Evolutionary conservation across 1,284 basidiomycete species (phyloP).

Genomic region (Ustilago tritici): DNA sequence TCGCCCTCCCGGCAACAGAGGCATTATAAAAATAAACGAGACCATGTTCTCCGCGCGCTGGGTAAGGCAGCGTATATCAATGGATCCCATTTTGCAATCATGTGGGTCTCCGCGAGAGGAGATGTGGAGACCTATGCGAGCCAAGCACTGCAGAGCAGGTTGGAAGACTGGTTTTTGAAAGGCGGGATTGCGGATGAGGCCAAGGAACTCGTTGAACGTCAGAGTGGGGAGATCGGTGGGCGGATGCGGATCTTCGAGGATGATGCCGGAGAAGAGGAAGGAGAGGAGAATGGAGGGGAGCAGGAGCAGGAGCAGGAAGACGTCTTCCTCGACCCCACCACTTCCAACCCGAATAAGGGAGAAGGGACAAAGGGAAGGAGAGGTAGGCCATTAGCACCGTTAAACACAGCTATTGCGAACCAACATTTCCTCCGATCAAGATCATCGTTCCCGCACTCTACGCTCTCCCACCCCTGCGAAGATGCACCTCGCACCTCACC

Average conservation of each 20-base stretch:
- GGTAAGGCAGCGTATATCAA: slow-evolving; percentile 72
- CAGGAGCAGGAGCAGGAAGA: slow-evolving; percentile 11
- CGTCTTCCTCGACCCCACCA: slow-evolving; percentile 1
- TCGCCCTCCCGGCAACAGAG: slow-evolving; percentile 73
- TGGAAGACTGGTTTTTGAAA: slow-evolving; percentile 64
- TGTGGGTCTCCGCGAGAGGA: slow-evolving; percentile 73
- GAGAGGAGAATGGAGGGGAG: background rate
- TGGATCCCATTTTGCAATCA: slow-evolving; percentile 73
- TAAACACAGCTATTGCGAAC: slow-evolving; percentile 53
- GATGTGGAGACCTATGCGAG: slow-evolving; percentile 74
- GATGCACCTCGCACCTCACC: slow-evolving; percentile 24
- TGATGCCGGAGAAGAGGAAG: background rate
- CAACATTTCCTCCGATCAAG: slow-evolving; percentile 33
- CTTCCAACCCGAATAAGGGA: background rate
- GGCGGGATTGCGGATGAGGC: slow-evolving; percentile 64
- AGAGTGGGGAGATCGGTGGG: background rate
- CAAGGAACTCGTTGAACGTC: slow-evolving; percentile 45
- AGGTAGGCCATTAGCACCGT: slow-evolving; percentile 28
- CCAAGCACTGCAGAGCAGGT: slow-evolving; percentile 67
- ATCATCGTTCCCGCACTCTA: background rate
- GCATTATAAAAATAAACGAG: slow-evolving; percentile 74
- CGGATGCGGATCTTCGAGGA: slow-evolving; percentile 26
- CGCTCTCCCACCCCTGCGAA: background rate
- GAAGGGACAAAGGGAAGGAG: background rate
- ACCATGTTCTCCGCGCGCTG: slow-evolving; percentile 73